These are phyloP conservation scores for Spizellomyces sp. DNA, from an alignment of 192 early-diverging fungal species.

Conservation along the genomic window DNA sequence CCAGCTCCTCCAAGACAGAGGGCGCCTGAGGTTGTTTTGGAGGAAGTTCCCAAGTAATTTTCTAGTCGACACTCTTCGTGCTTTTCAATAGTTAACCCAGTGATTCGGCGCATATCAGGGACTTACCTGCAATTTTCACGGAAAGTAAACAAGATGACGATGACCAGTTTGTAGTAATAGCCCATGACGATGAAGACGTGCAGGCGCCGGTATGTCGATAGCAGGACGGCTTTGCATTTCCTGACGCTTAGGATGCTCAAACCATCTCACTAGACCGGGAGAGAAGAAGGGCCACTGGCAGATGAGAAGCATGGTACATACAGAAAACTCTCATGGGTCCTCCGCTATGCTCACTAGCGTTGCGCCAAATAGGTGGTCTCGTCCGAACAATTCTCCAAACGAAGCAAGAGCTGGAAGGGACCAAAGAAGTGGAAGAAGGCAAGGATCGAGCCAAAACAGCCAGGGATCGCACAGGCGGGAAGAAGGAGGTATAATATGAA, in stretches of 20 bases:
- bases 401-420: slow-evolving; percentile 46
- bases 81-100: not conserved
- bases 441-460: slow-evolving; percentile 30
- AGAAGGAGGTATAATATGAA: slow-evolving; percentile 44
- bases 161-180: slow-evolving; percentile 53
- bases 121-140: slow-evolving; percentile 41
- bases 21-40: slow-evolving; percentile 39
- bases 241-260: not conserved
- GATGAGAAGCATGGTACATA: slow-evolving; percentile 48
- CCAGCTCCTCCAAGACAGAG: slow-evolving; percentile 54
- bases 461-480: slow-evolving; percentile 43
- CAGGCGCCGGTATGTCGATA: slow-evolving; percentile 1
- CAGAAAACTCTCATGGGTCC: not conserved
- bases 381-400: slow-evolving; percentile 55
- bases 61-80: not conserved
- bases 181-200: slow-evolving; percentile 37
- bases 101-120: slow-evolving; percentile 8
- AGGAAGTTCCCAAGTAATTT: slow-evolving; percentile 31
- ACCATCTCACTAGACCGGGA: not conserved
- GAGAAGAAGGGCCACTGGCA: slow-evolving; percentile 6
- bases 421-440: slow-evolving; percentile 18
- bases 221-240: not conserved
- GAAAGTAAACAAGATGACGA: slow-evolving; percentile 42
- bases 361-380: slow-evolving; percentile 46
- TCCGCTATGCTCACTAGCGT: not conserved